A percentile compares a stretch with the other conserved stretches of the same genome.
Evolutionary conservation across 352 stramenopile genomes (phyloP).

Genomic region (Aphanomyces invadans): DNA sequence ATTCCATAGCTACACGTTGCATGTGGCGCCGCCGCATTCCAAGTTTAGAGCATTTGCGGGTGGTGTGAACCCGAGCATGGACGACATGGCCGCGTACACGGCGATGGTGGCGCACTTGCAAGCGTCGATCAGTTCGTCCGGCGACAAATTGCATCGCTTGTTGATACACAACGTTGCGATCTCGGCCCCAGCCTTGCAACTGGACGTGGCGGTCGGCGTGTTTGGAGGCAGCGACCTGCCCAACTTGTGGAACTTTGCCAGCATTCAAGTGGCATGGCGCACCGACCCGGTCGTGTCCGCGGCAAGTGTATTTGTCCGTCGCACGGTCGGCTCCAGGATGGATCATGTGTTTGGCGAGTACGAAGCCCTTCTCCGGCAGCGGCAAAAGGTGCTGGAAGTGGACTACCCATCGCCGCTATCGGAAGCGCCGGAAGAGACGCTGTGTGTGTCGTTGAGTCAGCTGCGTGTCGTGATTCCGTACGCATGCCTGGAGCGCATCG

Average conservation of each 20-base stretch:
- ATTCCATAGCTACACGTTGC: slow-evolving; percentile 43
- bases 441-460: slow-evolving; percentile 47
- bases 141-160: slow-evolving; percentile 56
- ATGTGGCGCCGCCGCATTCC: slow-evolving; percentile 43
- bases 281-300: slow-evolving; percentile 37
- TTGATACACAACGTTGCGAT: slow-evolving; percentile 42
- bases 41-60: slow-evolving; percentile 49
- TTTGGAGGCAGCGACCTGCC: slow-evolving; percentile 66
- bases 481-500: slow-evolving; percentile 31
- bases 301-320: slow-evolving; percentile 35
- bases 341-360: slow-evolving; percentile 71
- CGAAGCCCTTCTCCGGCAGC: slow-evolving; percentile 44
- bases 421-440: slow-evolving; percentile 31
- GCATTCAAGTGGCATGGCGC: slow-evolving; percentile 39
- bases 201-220: slow-evolving; percentile 38
- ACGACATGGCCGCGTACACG: slow-evolving; percentile 39
- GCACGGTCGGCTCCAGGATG: slow-evolving; percentile 39
- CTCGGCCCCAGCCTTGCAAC: slow-evolving; percentile 28
- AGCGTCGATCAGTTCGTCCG: slow-evolving; percentile 52
- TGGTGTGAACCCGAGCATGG: slow-evolving; percentile 47
- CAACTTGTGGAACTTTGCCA: slow-evolving; percentile 54
- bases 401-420: not conserved
- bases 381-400: slow-evolving; percentile 33
- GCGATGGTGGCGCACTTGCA: slow-evolving; percentile 32
- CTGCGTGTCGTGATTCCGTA: slow-evolving; percentile 34